Evolutionary conservation across 495 filamentous ascomycete species (phyloP).

Genomic region (Xanthoparmelia taractica): DNA sequence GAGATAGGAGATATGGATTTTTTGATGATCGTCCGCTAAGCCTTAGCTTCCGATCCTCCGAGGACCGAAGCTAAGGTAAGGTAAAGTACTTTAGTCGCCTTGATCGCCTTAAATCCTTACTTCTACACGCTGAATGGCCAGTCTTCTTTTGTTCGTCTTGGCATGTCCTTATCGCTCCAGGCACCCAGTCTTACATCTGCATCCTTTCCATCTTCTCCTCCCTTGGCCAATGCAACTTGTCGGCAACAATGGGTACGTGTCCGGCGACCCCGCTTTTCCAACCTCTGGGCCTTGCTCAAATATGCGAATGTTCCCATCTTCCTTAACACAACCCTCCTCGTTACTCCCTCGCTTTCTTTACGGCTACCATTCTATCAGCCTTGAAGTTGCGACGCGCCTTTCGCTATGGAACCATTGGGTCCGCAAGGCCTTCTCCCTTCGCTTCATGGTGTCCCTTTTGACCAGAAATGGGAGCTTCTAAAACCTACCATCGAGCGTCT

Average conservation of each 20-base stretch:
- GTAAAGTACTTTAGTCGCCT: too few species aligned
- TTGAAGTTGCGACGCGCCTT: neutral
- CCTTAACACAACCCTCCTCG: neutral
- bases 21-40: neutral
- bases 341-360: neutral
- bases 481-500: slow-evolving; percentile 33
- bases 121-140: neutral
- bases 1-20: too few species aligned
- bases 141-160: slow-evolving; percentile 8
- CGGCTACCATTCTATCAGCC: neutral
- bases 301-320: neutral
- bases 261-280: neutral
- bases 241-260: neutral
- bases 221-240: neutral
- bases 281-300: neutral
- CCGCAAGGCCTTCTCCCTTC: neutral
- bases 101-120: too few species aligned
- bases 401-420: slow-evolving; percentile 7
- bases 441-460: slow-evolving; percentile 28
- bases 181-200: neutral
- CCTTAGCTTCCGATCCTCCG: neutral
- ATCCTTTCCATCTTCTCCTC: neutral
- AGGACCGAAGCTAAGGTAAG: too few species aligned
- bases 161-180: neutral
- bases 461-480: slow-evolving; percentile 34